A percentile compares a stretch with the other conserved stretches of the same genome.
Evolutionary conservation across 2,329 filamentous ascomycete species (phyloP).

Genomic region (Colletotrichum echinochloae): DNA sequence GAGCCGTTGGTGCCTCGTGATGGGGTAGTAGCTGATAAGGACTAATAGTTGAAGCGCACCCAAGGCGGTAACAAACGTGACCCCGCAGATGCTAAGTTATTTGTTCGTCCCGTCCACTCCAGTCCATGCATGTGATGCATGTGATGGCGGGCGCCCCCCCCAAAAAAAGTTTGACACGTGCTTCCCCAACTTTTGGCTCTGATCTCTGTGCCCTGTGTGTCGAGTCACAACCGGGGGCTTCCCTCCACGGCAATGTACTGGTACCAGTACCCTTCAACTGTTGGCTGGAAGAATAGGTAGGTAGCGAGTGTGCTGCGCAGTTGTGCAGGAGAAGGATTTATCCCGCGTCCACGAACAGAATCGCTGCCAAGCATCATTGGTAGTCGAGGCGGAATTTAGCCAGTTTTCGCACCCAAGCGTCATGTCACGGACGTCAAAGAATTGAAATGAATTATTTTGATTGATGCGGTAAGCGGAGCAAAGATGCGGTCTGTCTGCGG

Average conservation of each 20-base stretch:
- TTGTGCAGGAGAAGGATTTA: constrained; percentile 10
- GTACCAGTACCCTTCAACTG: background rate
- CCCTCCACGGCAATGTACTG: background rate
- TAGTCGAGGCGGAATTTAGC: background rate
- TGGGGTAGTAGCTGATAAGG: constrained; percentile 9
- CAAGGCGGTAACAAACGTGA: background rate
- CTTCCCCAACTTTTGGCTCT: constrained; percentile 34
- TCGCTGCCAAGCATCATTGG: background rate
- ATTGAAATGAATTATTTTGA: background rate
- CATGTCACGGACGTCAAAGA: background rate
- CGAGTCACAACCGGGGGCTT: background rate
- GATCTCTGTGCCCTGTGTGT: constrained; percentile 10
- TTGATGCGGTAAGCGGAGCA: constrained; percentile 4
- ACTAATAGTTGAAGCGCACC: accelerated
- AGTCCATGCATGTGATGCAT: constrained; percentile 42
- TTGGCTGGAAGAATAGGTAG: constrained; percentile 1
- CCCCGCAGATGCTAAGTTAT: constrained; percentile 27
- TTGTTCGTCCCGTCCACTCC: constrained; percentile 35
- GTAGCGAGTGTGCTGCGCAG: background rate
- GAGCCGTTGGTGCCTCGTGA: constrained; percentile 28
- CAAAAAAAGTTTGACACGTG: constrained; percentile 40
- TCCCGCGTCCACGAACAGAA: constrained; percentile 4
- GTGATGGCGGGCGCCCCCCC: constrained; percentile 37
- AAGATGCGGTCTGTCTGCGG: constrained; percentile 24
- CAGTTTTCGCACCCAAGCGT: background rate